Percentiles rank a stretch among this genome's conserved stretches.
Evolutionary conservation across 345 rosid genomes (phyloP).

Genomic region (Eucalyptus sideroxylon): DNA sequence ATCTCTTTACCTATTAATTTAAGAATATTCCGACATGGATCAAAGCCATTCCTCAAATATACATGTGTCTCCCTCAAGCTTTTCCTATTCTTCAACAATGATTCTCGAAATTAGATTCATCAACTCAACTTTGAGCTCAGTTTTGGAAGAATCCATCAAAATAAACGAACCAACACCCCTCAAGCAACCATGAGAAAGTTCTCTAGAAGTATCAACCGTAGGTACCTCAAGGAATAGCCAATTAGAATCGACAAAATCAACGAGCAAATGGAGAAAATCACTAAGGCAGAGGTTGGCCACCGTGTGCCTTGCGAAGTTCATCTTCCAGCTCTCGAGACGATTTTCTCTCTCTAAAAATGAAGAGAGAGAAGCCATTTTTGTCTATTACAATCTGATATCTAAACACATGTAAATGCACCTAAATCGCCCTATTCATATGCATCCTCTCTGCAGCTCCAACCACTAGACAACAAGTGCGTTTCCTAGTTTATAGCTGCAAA

Average conservation of each 20-base stretch:
- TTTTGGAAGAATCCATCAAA: not conserved
- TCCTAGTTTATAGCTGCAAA: not conserved
- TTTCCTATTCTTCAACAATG: not conserved
- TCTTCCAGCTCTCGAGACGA: not conserved
- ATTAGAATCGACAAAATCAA: not conserved
- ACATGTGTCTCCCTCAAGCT: not conserved
- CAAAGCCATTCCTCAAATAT: not conserved
- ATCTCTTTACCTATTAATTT: not conserved
- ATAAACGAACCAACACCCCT: not conserved
- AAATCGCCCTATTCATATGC: not conserved
- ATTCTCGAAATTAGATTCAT: not conserved
- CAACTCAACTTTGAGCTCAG: not conserved
- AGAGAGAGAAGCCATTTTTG: not conserved
- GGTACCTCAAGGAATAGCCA: not conserved
- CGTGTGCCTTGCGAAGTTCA: not conserved
- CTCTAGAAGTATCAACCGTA: not conserved
- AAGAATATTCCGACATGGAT: not conserved
- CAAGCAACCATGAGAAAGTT: not conserved
- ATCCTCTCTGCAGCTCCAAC: not conserved
- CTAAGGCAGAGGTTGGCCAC: not conserved
- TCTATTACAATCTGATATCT: not conserved
- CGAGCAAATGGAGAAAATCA: not conserved
- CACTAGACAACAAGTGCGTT: not conserved
- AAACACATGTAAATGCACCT: not conserved
- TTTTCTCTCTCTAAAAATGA: not conserved